Percentiles rank a stretch among this genome's conserved stretches.
These are phyloP conservation scores for Benincasa hispida DNA, from an alignment of 306 rosid genomes.

Conservation along the genomic window DNA sequence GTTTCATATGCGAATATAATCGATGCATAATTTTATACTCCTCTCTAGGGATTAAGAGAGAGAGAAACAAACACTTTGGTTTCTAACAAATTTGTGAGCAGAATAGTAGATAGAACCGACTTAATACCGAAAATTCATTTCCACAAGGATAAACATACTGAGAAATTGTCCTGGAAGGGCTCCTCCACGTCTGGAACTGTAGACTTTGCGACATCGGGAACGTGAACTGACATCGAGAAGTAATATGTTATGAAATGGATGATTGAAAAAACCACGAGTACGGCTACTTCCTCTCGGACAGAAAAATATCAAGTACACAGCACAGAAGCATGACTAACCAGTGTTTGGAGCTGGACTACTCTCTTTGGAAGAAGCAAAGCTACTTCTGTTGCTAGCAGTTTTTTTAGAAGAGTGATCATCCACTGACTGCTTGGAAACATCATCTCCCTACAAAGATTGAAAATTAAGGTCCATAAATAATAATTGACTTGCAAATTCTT, in stretches of 20 bases:
- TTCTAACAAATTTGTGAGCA: neutral
- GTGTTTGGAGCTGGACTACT: conserved; percentile 35
- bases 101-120: neutral
- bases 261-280: neutral
- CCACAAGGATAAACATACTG: conserved; percentile 24
- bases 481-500: neutral
- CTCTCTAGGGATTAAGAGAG: neutral
- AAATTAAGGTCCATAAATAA: neutral
- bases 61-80: neutral
- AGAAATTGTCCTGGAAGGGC: conserved; percentile 42
- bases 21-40: neutral
- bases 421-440: conserved; percentile 18
- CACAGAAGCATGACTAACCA: conserved; percentile 13
- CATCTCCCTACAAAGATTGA: conserved; percentile 32
- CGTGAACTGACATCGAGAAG: conserved; percentile 28
- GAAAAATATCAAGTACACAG: neutral
- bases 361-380: conserved; percentile 19
- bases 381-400: conserved; percentile 10
- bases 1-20: neutral
- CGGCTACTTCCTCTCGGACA: neutral
- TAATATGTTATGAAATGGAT: conserved; percentile 8
- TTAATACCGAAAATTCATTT: neutral
- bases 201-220: conserved; percentile 22
- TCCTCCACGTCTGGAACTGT: conserved; percentile 30
- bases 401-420: conserved; percentile 20